Evolutionary conservation across 1,139 yeast species (phyloP).

Genomic region (Suhomyces choctaworum): DNA sequence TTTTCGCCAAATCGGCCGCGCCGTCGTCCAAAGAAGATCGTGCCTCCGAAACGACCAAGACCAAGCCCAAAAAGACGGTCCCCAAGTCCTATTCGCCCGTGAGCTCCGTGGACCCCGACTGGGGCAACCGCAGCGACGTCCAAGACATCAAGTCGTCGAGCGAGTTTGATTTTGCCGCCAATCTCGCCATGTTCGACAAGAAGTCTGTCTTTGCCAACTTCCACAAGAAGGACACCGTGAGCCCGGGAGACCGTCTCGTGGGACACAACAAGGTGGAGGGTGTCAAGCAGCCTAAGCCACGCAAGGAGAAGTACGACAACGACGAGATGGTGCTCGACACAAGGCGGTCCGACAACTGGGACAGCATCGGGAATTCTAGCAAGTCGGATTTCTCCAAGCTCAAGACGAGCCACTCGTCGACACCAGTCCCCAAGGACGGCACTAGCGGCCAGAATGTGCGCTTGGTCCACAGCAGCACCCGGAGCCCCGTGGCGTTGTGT

Average conservation of each 20-base stretch:
- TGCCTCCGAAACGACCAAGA: conserved; percentile 3
- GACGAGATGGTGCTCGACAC: conserved; percentile 71
- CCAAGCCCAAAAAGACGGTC: conserved; percentile 3
- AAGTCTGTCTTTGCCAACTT: conserved; percentile 76
- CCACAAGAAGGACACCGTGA: conserved; percentile 60
- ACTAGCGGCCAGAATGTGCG: conserved; percentile 16
- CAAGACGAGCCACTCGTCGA: conserved; percentile 9
- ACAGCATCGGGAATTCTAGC: conserved; percentile 33
- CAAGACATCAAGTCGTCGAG: conserved; percentile 49
- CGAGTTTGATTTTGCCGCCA: conserved; percentile 87
- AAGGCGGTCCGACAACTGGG: conserved; percentile 56
- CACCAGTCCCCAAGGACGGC: conserved; percentile 9
- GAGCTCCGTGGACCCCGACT: conserved; percentile 33
- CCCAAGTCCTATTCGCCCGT: conserved; percentile 10
- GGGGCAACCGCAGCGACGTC: conserved; percentile 51
- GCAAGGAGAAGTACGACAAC: conserved; percentile 55
- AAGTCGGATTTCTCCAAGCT: conserved; percentile 9
- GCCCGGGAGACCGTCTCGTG: conserved; percentile 65
- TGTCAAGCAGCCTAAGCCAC: conserved; percentile 27
- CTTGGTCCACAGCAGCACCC: conserved; percentile 25
- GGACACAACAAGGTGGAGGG: conserved; percentile 61
- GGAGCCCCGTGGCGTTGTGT: conserved; percentile 54
- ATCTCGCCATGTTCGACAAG: conserved; percentile 81
- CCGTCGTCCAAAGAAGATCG: conserved; percentile 4
- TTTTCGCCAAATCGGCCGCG: conserved; percentile 22